phyloP scores from a whole-genome alignment of 176 grass and related monocot species.

The Carex cristatella region DNA sequence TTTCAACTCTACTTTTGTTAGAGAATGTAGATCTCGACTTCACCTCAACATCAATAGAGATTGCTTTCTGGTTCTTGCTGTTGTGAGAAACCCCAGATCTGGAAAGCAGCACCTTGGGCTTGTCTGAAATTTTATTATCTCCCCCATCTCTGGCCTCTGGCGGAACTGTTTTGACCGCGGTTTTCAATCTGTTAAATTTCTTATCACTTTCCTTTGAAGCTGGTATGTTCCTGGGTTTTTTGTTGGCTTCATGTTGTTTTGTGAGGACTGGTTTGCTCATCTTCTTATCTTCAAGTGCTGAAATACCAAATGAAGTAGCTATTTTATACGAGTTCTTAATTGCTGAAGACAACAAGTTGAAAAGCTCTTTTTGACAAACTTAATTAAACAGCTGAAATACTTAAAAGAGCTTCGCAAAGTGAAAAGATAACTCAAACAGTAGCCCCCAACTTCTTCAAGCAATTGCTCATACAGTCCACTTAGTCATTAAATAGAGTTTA shows the following conservation, averaged over 20 bases:
- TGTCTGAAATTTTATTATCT: conserved; percentile 28
- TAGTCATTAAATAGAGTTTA: background rate
- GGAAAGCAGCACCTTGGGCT: conserved; percentile 21
- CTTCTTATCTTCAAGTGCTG: conserved; percentile 26
- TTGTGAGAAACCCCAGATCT: conserved; percentile 23
- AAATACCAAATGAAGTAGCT: background rate
- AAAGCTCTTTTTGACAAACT: background rate
- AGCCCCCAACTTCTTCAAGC: background rate
- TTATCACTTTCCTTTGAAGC: conserved; percentile 22
- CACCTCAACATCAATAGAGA: background rate
- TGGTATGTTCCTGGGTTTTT: conserved; percentile 35
- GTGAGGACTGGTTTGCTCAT: conserved; percentile 31
- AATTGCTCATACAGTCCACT: background rate
- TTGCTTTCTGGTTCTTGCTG: background rate
- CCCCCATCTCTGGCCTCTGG: background rate
- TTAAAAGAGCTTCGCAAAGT: background rate
- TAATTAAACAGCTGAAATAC: background rate
- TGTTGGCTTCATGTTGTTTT: conserved; percentile 51
- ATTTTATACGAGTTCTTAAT: background rate
- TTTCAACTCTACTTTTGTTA: conserved; percentile 12
- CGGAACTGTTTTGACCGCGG: background rate
- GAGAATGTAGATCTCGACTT: conserved; percentile 3
- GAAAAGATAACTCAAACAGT: conserved; percentile 1
- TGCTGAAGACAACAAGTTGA: background rate
- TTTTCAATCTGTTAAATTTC: conserved; percentile 15